Evolutionary conservation across 2,329 filamentous ascomycete species (phyloP).

Genomic region (Hymenoscyphus occultus): DNA sequence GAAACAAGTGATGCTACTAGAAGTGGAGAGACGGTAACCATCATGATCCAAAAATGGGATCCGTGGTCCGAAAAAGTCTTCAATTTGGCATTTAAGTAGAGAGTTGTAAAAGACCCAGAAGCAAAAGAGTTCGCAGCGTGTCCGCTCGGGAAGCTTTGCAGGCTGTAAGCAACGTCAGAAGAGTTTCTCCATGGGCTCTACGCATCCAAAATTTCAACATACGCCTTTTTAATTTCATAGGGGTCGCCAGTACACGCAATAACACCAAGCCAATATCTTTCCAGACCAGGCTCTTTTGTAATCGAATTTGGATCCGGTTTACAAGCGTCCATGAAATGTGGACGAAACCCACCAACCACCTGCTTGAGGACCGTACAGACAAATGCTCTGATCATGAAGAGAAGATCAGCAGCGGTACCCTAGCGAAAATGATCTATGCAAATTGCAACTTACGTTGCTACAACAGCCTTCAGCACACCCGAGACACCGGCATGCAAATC

Average conservation of each 20-base stretch:
- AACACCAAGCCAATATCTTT: constrained; percentile 65
- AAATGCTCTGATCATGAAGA: constrained; percentile 48
- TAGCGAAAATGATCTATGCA: constrained; percentile 45
- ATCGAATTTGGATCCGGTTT: constrained; percentile 47
- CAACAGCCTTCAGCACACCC: constrained; percentile 23
- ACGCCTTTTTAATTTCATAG: constrained; percentile 50
- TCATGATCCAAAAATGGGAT: constrained; percentile 68
- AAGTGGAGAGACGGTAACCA: constrained; percentile 60
- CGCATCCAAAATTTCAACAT: not conserved
- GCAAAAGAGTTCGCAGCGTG: constrained; percentile 71
- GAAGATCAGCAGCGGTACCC: constrained; percentile 42
- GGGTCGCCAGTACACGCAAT: constrained; percentile 58
- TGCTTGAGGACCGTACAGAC: constrained; percentile 73
- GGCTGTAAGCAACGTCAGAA: constrained; percentile 14
- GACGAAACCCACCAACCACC: constrained; percentile 67
- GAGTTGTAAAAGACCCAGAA: constrained; percentile 63
- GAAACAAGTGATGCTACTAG: constrained; percentile 62
- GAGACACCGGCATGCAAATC: constrained; percentile 42
- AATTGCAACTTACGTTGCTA: constrained; percentile 36
- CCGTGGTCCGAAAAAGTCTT: constrained; percentile 72
- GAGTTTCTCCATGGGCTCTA: not conserved
- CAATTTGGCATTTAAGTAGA: constrained; percentile 74
- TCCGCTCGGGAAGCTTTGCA: constrained; percentile 69
- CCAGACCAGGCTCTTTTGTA: constrained; percentile 57
- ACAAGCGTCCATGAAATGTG: constrained; percentile 68